Base-by-base conservation (phyloP, 495 filamentous ascomycete species). In the Lophiostoma macrostomum region DNA sequence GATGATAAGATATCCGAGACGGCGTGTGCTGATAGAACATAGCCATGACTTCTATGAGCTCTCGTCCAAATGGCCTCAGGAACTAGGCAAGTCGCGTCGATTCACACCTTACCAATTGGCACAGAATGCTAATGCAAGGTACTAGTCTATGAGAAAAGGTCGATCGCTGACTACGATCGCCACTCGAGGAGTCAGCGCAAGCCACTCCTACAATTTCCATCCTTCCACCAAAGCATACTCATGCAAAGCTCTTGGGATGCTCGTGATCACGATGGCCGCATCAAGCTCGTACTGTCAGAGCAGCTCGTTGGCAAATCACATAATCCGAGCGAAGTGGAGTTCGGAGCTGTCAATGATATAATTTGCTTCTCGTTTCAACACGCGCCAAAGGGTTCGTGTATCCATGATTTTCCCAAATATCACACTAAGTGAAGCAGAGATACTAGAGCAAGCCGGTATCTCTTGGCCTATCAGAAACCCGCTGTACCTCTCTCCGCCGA, bases 361-460 rank as follows among this genome's bases (percentile, higher is more conserved):
- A 80, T 91, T 38, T 77, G 77, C 4, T 90, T 95, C 65, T 83
- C 88, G 5, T 95, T 94, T 59, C 88, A 93, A 64, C 88, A 91
- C 76, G 88, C 86, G 38, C 90, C 90, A 5, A 68, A 87, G 22
- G 76, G 89, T 91, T 71, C 66, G 75, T 18, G 7, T 38, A 30
- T 18, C 13, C 49, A 42, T 19, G 20, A n/a, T 42, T 45, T 16
- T 23, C 53, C 62, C n/a, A 70, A 42, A 31, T 20, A 2, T 35
- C 25, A n/a, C 30, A 55, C 28, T 63, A 50, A 56, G 37, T 4
- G 28, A 7, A 20, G 13, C 54, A 83, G 87, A 86, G 32, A 74
- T 90, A 10, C 74, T 93, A n/a, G 87, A 91, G 64, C 76, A 70
- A 46, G 84, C 81, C 28, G 77, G 75, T n/a, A 88, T 93, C 61